Percentiles rank a stretch among this genome's conserved stretches.
These are phyloP conservation scores for Eucalyptus caleyi DNA, from an alignment of 345 rosid genomes.

Conservation along the genomic window DNA sequence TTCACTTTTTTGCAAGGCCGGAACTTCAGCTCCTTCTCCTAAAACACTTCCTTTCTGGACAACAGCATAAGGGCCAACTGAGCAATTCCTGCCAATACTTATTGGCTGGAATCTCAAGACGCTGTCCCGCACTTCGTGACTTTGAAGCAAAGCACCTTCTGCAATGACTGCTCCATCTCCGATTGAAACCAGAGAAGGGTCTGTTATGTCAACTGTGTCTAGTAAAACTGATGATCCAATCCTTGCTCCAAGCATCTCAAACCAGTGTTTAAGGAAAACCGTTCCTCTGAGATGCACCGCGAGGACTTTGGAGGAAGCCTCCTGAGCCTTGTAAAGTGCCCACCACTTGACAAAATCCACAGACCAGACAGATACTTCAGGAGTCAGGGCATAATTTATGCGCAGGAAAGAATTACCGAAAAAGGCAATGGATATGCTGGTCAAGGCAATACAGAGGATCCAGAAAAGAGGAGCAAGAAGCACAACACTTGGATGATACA, in stretches of 20 bases:
- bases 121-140: conserved; percentile 52
- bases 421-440: conserved; percentile 25
- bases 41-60: conserved; percentile 47
- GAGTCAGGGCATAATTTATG: conserved; percentile 39
- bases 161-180: conserved; percentile 54
- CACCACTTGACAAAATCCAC: conserved; percentile 54
- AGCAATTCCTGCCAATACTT: conserved; percentile 30
- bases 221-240: conserved; percentile 51
- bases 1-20: conserved; percentile 39
- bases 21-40: conserved; percentile 31
- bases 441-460: conserved; percentile 39
- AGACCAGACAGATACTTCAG: conserved; percentile 45
- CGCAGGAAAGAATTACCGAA: conserved; percentile 51
- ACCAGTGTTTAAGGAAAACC: conserved; percentile 51
- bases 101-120: conserved; percentile 33
- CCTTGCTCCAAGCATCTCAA: conserved; percentile 54
- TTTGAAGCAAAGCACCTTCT: conserved; percentile 53
- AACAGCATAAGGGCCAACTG: conserved; percentile 52
- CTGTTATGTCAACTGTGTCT: conserved; percentile 48
- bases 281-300: conserved; percentile 60
- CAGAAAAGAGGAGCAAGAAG: conserved; percentile 48
- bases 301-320: conserved; percentile 39
- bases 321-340: conserved; percentile 61
- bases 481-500: conserved; percentile 8
- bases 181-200: conserved; percentile 50